Conservation (phyloP, 2,329 filamentous ascomycete genomes). For the Grosmannia penicillata region DNA sequence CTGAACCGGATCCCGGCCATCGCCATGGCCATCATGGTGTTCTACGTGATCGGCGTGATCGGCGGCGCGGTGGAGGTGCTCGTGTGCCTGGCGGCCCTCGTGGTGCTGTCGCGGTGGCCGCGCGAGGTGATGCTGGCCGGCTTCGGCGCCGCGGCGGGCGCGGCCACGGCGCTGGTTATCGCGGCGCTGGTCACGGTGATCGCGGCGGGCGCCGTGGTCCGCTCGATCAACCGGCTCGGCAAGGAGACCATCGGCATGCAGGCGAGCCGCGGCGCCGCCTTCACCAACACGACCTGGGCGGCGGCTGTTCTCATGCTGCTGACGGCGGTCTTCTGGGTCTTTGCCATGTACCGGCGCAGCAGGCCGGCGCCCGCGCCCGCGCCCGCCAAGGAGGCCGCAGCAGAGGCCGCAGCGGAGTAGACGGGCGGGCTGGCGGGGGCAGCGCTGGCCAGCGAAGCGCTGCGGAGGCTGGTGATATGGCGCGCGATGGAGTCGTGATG, state of each 20-base stretch:
- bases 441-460: no score
- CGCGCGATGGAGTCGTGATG: no score
- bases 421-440: no score
- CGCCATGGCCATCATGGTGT: constrained; percentile 31
- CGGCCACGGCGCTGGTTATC: constrained; percentile 12
- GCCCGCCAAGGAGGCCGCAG: constrained; percentile 1
- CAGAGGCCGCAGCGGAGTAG: not conserved
- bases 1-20: constrained; percentile 33
- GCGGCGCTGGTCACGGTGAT: constrained; percentile 7
- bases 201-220: constrained; percentile 5
- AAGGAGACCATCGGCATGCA: constrained; percentile 28
- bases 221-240: constrained; percentile 15
- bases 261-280: constrained; percentile 26
- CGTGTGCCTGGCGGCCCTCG: constrained; percentile 21
- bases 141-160: constrained; percentile 21
- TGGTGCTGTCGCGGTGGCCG: constrained; percentile 4
- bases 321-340: constrained; percentile 25
- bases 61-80: constrained; percentile 30
- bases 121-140: constrained; percentile 19
- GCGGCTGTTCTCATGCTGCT: constrained; percentile 28
- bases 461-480: no score
- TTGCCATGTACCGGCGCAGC: constrained; percentile 17
- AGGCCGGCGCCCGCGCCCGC: constrained; percentile 1
- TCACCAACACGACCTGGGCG: constrained; percentile 31
- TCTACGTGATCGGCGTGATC: constrained; percentile 30